Percentiles rank a stretch among this genome's conserved stretches.
Evolutionary conservation across 1,284 basidiomycete species (phyloP).

Genomic region (Phlebopus sp.): DNA sequence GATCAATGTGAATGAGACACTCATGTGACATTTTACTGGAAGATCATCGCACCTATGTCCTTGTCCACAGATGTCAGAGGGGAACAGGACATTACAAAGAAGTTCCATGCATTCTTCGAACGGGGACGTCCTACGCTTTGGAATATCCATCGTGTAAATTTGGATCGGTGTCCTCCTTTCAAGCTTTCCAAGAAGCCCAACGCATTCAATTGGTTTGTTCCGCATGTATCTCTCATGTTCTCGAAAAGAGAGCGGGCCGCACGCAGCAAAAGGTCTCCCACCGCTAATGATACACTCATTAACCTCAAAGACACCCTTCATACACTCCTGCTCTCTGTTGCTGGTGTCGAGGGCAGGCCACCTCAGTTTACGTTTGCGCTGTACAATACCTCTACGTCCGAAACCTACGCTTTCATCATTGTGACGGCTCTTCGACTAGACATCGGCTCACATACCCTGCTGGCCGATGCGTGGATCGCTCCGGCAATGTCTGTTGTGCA

Average conservation of each 20-base stretch:
- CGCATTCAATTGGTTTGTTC: constrained; percentile 28
- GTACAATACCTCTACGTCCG: constrained; percentile 20
- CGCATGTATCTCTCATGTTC: constrained; percentile 31
- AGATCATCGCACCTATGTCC: constrained; percentile 32
- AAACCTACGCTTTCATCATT: constrained; percentile 38
- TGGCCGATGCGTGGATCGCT: constrained; percentile 44
- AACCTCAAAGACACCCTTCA: constrained; percentile 35
- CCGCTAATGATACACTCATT: constrained; percentile 23
- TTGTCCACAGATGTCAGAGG: constrained; percentile 13
- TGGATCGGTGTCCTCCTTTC: constrained; percentile 36
- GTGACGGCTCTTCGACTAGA: constrained; percentile 44
- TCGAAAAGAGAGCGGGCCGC: constrained; percentile 28
- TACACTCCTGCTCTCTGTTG: constrained; percentile 26
- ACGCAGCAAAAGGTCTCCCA: constrained; percentile 3
- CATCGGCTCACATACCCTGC: constrained; percentile 40
- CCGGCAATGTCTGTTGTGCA: constrained; percentile 27
- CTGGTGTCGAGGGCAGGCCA: constrained; percentile 18
- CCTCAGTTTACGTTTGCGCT: constrained; percentile 31
- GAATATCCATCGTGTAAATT: constrained; percentile 42
- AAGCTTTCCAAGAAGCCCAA: constrained; percentile 8
- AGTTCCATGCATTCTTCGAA: constrained; percentile 31
- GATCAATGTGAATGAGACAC: background rate
- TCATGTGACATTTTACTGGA: background rate
- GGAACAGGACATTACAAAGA: constrained; percentile 26
- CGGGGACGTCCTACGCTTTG: constrained; percentile 26